These are phyloP conservation scores for Dillenia turbinata DNA, from an alignment of 164 flowering plant genomes.

Conservation along the genomic window DNA sequence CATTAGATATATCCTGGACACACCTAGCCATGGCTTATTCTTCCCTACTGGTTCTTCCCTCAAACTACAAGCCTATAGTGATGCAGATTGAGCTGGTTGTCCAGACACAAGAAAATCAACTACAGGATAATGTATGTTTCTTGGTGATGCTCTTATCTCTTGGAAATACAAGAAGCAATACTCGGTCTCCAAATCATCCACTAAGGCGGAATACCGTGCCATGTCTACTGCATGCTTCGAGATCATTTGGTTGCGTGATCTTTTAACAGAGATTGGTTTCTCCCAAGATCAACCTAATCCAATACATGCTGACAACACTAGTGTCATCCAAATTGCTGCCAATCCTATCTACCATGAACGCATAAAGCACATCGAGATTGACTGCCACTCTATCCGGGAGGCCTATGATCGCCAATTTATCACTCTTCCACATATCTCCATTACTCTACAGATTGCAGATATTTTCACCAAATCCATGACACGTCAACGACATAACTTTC, in stretches of 20 bases:
- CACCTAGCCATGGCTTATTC: too few species aligned
- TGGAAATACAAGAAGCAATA: not conserved
- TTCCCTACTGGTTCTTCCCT: too few species aligned
- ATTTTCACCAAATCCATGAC: too few species aligned
- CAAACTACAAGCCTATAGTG: too few species aligned
- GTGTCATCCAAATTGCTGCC: too few species aligned
- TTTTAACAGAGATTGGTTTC: conserved; percentile 7
- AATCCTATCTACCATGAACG: too few species aligned
- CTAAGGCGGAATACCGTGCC: not conserved
- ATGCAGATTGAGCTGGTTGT: not conserved
- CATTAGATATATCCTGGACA: too few species aligned
- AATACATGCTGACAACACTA: not conserved
- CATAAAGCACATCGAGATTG: not conserved
- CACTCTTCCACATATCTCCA: too few species aligned
- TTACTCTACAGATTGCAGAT: too few species aligned
- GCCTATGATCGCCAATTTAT: too few species aligned
- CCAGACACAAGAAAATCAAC: conserved; percentile 1
- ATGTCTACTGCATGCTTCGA: conserved; percentile 6
- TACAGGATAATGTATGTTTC: conserved; percentile 5
- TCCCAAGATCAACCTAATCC: conserved; percentile 2
- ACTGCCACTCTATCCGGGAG: conserved; percentile 4
- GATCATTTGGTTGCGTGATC: not conserved
- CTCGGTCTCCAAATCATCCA: not conserved
- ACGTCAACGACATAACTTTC: conserved; percentile 3
- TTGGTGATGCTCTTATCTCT: conserved; percentile 7